These are phyloP conservation scores for Apiospora pterosperma DNA, from an alignment of 2,329 filamentous ascomycete species.

Conservation along the genomic window DNA sequence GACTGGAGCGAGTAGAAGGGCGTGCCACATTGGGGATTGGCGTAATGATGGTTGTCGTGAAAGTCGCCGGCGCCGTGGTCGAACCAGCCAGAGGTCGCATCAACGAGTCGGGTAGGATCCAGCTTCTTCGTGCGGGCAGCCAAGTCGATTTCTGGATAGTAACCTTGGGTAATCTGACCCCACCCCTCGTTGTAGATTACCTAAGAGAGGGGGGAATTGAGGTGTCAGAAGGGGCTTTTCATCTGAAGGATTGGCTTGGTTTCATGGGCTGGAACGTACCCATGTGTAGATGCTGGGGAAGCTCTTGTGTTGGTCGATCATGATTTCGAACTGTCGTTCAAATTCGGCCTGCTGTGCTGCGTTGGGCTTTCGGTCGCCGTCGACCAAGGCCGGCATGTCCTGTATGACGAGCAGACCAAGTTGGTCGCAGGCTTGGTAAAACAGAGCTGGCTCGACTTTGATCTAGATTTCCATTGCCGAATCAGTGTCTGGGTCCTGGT, in stretches of 20 bases:
- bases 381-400: conserved; percentile 64
- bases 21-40: conserved; percentile 66
- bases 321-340: conserved; percentile 52
- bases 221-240: not conserved
- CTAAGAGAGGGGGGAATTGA: conserved; percentile 28
- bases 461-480: conserved; percentile 36
- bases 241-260: not conserved
- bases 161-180: conserved; percentile 52
- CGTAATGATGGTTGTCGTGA: conserved; percentile 69
- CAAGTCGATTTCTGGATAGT: conserved; percentile 54
- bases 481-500: not conserved
- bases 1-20: conserved; percentile 61
- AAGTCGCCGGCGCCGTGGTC: conserved; percentile 67
- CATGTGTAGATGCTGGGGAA: conserved; percentile 64
- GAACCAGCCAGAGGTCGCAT: conserved; percentile 62
- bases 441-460: conserved; percentile 65
- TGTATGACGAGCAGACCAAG: conserved; percentile 66
- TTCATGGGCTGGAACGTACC: conserved; percentile 33
- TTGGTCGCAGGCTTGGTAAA: conserved; percentile 65
- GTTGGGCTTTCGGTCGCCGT: conserved; percentile 31
- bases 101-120: conserved; percentile 62
- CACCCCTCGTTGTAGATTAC: conserved; percentile 72
- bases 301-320: conserved; percentile 61
- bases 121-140: conserved; percentile 51
- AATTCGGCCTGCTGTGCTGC: conserved; percentile 49